A percentile compares a stretch with the other conserved stretches of the same genome.
Conservation (phyloP, 2,329 filamentous ascomycete species). For the Nothophoma quercina region DNA sequence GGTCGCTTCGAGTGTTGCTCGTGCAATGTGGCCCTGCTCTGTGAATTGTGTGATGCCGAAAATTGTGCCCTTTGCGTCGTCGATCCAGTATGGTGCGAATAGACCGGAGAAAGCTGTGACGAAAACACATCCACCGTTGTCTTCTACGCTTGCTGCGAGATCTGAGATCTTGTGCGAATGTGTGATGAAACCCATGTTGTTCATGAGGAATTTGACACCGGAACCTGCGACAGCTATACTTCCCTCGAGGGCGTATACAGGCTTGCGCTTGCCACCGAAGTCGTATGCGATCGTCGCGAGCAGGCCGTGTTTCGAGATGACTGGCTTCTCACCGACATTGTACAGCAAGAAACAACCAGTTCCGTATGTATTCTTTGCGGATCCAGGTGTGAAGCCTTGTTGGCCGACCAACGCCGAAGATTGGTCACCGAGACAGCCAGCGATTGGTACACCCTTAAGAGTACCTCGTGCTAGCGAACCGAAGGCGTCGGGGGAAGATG, state of each 20-base stretch:
- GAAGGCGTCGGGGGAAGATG: conserved; percentile 76
- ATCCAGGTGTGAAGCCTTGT: conserved; percentile 80
- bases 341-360: conserved; percentile 90
- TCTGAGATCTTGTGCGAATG: conserved; percentile 70
- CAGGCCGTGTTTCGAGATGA: conserved; percentile 83
- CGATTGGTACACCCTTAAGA: conserved; percentile 74
- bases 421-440: conserved; percentile 88
- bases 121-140: conserved; percentile 84
- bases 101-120: conserved; percentile 91
- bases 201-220: conserved; percentile 74
- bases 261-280: conserved; percentile 71
- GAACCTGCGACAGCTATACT: conserved; percentile 84
- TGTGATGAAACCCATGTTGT: conserved; percentile 69
- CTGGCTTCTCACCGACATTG: conserved; percentile 84
- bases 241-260: conserved; percentile 82
- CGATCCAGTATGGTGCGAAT: conserved; percentile 94
- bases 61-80: conserved; percentile 84
- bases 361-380: conserved; percentile 90
- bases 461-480: conserved; percentile 71
- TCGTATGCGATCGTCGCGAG: conserved; percentile 89
- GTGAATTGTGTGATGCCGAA: conserved; percentile 89
- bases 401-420: conserved; percentile 87
- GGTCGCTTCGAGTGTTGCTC: conserved; percentile 87
- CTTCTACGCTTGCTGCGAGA: conserved; percentile 68
- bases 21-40: conserved; percentile 82